A percentile compares a stretch with the other conserved stretches of the same genome.
phyloP scores from a whole-genome alignment of 1,284 basidiomycete species.

The Exobasidium rhododendri region DNA sequence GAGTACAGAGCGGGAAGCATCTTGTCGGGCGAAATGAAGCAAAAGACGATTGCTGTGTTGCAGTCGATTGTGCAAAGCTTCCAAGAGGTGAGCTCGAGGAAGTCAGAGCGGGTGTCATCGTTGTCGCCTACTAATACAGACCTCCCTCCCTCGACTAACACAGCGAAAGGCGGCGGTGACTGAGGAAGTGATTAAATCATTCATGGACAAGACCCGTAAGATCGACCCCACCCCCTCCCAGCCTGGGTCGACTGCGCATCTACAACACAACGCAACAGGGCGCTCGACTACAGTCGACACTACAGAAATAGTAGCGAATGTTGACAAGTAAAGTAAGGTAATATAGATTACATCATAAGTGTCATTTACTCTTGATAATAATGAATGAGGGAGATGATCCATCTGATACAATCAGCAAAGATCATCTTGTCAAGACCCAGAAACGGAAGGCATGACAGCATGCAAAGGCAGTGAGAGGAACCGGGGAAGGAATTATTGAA shows the following conservation, averaged over 20 bases:
- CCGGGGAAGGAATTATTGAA: neutral
- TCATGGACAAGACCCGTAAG: conserved; percentile 79
- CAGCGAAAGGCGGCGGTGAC: conserved; percentile 74
- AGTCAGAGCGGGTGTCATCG: neutral
- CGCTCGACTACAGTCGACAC: conserved; percentile 4
- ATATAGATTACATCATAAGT: no score
- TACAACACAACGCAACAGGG: conserved; percentile 19
- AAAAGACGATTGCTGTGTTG: conserved; percentile 76
- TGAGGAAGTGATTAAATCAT: conserved; percentile 71
- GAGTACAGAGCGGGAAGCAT: conserved; percentile 86
- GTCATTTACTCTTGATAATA: no score
- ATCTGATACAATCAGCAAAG: no score
- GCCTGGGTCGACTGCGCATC: conserved; percentile 33
- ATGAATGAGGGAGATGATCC: no score
- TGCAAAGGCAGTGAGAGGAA: neutral
- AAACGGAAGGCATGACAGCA: no score
- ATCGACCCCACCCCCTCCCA: conserved; percentile 59
- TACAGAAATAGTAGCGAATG: neutral
- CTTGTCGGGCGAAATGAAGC: conserved; percentile 89
- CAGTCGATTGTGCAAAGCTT: conserved; percentile 82
- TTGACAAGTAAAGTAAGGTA: neutral
- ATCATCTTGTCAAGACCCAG: no score
- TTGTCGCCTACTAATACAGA: conserved; percentile 48
- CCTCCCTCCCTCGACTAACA: conserved; percentile 1
- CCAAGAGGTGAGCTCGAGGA: conserved; percentile 71